phyloP scores from a whole-genome alignment of 805 yeast genomes.

The Candida michaelii region DNA sequence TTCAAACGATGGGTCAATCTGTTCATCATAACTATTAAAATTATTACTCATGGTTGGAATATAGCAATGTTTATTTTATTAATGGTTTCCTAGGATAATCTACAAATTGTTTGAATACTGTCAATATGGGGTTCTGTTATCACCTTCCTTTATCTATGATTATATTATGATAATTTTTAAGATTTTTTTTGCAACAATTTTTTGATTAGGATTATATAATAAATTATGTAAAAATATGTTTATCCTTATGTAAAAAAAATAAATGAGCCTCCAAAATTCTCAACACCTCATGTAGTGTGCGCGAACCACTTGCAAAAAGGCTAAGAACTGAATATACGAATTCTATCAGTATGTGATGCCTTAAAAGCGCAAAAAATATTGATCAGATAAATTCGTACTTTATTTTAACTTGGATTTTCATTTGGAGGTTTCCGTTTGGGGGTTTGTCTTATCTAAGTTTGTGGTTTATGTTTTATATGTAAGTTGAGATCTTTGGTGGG shows the following conservation, averaged over 20 bases:
- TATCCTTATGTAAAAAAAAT: constrained; percentile 1
- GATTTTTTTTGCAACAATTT: constrained; percentile 10
- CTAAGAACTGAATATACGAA: background rate
- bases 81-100: too few species aligned
- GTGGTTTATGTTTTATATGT: too few species aligned
- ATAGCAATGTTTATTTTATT: background rate
- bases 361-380: background rate
- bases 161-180: background rate
- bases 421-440: too few species aligned
- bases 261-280: background rate
- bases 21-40: constrained; percentile 22
- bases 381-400: too few species aligned
- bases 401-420: too few species aligned
- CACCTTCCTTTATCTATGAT: too few species aligned
- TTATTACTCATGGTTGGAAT: constrained; percentile 12
- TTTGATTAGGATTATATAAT: constrained; percentile 9
- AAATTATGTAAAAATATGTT: constrained; percentile 10
- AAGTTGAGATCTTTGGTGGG: too few species aligned
- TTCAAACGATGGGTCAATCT: constrained; percentile 33
- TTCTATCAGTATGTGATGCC: background rate
- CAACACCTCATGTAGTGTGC: background rate
- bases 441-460: too few species aligned
- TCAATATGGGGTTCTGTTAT: too few species aligned
- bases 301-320: background rate
- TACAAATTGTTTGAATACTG: too few species aligned